Base-by-base conservation (phyloP, 2,329 filamentous ascomycete genomes). In the Fusarium illudens region DNA sequence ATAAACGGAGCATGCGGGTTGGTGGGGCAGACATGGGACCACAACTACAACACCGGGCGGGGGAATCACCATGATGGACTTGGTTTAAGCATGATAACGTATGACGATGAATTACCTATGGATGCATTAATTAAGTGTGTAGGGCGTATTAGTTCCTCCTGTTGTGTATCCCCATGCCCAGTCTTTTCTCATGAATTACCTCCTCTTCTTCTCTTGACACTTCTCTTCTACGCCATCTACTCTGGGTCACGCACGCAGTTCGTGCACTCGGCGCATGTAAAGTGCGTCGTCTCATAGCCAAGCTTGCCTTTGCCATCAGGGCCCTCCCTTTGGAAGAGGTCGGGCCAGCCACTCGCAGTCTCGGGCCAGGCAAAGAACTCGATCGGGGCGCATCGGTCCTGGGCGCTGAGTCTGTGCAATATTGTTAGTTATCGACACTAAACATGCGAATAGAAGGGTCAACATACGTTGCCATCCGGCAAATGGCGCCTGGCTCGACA, bases 301-400 rank as follows among this genome's bases (percentile, higher is more conserved):
- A 72, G 67, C 17, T 57, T 58, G 17, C 59, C 64, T 10, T 64
- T 34, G 8, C 52, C 52, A 11, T 55, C 57, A 10, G 69, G 69
- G 1, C 44, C 22, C 8, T 55, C 37, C 27, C 64, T 63, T 12
- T 68, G 66, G n/a, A 73, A 63, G 7, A 71, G 65, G 6, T 71
- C 67, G 13, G 57, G 32, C 59, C 67, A 73, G 32, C 72, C 72
- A 2, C 51, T 42, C 32, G 65, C 32, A n/a, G 67, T 72, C 58
- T 74, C 72, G 5, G 69, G 71, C 72, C 72, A 74, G 3, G 71
- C 72, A 58, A 73, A 68, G 20, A 74, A 62, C 36, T 65, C 62
- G 37, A 64, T 61, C 4, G 65, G 46, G 12, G 34, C 30, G 52
- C 67, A 73, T 55, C 62, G 56, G 27, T 58, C 51, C 7, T 58